A percentile compares a stretch with the other conserved stretches of the same genome.
Conservation (phyloP, 2,329 filamentous ascomycete species). For the Exophiala spinifera region DNA sequence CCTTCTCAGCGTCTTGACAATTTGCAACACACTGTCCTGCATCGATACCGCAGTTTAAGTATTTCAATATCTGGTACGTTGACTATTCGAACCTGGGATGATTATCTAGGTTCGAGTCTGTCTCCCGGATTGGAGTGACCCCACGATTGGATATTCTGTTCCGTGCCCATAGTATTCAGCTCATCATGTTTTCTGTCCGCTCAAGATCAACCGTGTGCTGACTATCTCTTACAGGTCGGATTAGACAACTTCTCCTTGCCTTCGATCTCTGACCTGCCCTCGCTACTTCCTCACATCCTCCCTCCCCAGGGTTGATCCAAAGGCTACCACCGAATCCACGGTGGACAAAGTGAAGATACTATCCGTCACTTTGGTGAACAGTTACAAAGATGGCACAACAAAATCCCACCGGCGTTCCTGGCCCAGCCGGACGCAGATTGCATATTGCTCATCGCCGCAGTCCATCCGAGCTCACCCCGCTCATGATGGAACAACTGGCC, state of each 20-base stretch:
- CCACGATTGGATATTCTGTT: neutral
- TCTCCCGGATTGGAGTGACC: neutral
- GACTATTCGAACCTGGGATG: neutral
- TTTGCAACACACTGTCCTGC: constrained; percentile 3
- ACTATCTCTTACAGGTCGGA: neutral
- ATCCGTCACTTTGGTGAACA: constrained; percentile 5
- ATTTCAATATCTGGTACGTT: constrained; percentile 5
- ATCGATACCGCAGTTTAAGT: constrained; percentile 5
- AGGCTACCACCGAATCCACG: neutral
- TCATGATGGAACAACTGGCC: constrained; percentile 98
- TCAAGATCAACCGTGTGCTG: neutral
- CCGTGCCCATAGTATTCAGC: neutral
- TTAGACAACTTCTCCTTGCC: constrained; percentile 40
- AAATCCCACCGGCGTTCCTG: constrained; percentile 55
- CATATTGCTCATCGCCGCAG: constrained; percentile 97
- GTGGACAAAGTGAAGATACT: constrained; percentile 9
- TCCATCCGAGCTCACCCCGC: constrained; percentile 91
- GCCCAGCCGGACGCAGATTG: constrained; percentile 81
- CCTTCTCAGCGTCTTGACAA: constrained; percentile 5
- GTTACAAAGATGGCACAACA: constrained; percentile 61
- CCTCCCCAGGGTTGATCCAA: neutral
- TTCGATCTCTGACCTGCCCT: neutral
- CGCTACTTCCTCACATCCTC: constrained; percentile 1
- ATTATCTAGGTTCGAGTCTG: neutral
- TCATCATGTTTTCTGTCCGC: neutral